Base-by-base conservation (phyloP, 2,329 filamentous ascomycete genomes). In the Nemania sp. region DNA sequence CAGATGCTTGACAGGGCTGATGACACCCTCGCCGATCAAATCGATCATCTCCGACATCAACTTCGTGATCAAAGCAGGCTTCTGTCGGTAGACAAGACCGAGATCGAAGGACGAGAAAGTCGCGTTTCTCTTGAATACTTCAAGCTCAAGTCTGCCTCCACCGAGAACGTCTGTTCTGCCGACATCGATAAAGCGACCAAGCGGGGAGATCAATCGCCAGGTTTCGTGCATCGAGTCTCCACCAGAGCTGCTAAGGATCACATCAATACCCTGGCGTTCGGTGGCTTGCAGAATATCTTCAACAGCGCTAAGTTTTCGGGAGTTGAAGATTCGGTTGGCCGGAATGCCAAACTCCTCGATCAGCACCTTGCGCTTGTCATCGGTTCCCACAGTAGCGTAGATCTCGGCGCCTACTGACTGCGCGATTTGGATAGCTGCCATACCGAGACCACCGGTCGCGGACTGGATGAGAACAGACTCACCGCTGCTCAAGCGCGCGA, bases 391-490 rank as follows among this genome's bases (percentile, higher is more conserved):
- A 8, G 56, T 58, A 1, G 34, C 44, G 30, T 46, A 55, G 12
- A 58, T 37, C 23, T 51, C 24, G 12, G 34, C 46, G 8, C 58
- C 58, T 7, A 52, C 22, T 15, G 39, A 26, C 3, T 20, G 11
- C 3, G 17, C 36, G 3, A 60, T 12, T 3, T 45, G 40, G 2
- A 61, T 53, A 15, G 57, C 57, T 8, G 60, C 54, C 11, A 60
- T 30, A 5, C 60, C 57, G 11, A 60, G 40, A 28, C 54, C 49
- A 1, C 60, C 60, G 3, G 43, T 41, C 2, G 52, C 60, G 6
- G 45, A 54, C 3, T 61, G 56, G 11, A 61, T 56, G 1, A 61
- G 40, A 3, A 61, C 40, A 0, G 48, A 43, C 30, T 61, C 46
- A 1, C 45, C 54, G 6, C 31, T 15, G 26, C 43, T 22, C 3